A percentile compares a stretch with the other conserved stretches of the same genome.
phyloP scores from a whole-genome alignment of 768 basidiomycete genomes.

The Leccinum longicurvipes region DNA sequence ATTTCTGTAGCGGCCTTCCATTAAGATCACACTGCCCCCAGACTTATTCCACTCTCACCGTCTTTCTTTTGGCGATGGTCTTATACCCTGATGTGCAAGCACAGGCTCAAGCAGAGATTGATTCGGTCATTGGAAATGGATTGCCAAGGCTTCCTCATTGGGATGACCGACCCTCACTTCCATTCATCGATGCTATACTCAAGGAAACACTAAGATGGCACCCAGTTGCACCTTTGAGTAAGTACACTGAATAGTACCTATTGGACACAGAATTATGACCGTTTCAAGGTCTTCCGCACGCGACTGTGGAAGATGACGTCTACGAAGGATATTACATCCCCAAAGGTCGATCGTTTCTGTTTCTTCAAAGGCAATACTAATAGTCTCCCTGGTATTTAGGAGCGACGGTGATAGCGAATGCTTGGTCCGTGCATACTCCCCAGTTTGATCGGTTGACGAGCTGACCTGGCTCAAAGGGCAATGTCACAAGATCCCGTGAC shows the following conservation, averaged over 20 bases:
- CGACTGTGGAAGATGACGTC: conserved; percentile 36
- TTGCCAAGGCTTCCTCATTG: conserved; percentile 19
- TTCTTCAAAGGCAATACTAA: neutral
- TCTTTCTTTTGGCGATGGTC: conserved; percentile 26
- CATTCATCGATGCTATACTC: conserved; percentile 20
- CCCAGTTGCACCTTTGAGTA: conserved; percentile 12
- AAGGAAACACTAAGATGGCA: conserved; percentile 28
- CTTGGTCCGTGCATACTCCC: conserved; percentile 10
- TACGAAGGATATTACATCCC: conserved; percentile 51
- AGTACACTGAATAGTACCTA: neutral
- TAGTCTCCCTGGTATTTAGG: conserved; percentile 3
- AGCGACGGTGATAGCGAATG: conserved; percentile 19
- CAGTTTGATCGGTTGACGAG: neutral
- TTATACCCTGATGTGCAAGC: conserved; percentile 25
- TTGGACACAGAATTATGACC: neutral
- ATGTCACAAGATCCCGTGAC: conserved; percentile 36
- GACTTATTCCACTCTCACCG: conserved; percentile 19
- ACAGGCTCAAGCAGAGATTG: conserved; percentile 18
- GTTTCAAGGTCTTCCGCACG: conserved; percentile 28
- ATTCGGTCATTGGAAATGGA: conserved; percentile 14
- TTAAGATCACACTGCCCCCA: conserved; percentile 6
- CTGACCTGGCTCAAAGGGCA: conserved; percentile 17
- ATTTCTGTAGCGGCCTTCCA: neutral
- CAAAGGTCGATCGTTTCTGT: conserved; percentile 33
- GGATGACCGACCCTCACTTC: conserved; percentile 20